A percentile compares a stretch with the other conserved stretches of the same genome.
These are phyloP conservation scores for Galeopsis tetrahit DNA, from an alignment of 257 asterid species.

Conservation along the genomic window DNA sequence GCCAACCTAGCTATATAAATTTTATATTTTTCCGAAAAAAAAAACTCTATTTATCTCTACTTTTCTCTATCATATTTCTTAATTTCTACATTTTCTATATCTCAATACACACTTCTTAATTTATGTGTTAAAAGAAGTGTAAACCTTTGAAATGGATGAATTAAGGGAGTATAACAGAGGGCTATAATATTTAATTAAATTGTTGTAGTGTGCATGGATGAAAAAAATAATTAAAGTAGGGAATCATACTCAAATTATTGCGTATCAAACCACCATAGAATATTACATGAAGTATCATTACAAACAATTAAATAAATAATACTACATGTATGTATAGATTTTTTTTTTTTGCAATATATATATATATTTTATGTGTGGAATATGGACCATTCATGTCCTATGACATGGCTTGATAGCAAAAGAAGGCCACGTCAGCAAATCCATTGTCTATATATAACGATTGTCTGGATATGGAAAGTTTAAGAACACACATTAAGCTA, in stretches of 20 bases:
- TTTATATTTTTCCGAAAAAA: no score
- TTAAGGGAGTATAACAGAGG: no score
- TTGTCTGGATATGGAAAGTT: slow-evolving; percentile 41
- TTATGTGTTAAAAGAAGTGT: no score
- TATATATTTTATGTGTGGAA: slow-evolving; percentile 19
- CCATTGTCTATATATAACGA: slow-evolving; percentile 40
- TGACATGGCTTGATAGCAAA: slow-evolving; percentile 33
- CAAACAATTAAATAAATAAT: slow-evolving; percentile 17
- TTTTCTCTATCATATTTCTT: no score
- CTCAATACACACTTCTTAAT: no score
- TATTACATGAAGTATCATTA: slow-evolving; percentile 13
- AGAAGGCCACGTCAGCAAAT: slow-evolving; percentile 44
- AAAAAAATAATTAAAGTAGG: background rate
- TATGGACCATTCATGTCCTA: slow-evolving; percentile 39
- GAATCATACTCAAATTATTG: slow-evolving; percentile 28
- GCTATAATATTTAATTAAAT: no score
- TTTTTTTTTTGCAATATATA: no score
- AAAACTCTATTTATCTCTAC: no score
- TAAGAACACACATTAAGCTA: slow-evolving; percentile 26
- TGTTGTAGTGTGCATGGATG: no score
- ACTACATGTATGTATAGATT: background rate
- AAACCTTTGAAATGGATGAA: no score
- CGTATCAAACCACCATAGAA: background rate
- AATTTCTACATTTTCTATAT: no score
- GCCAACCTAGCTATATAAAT: no score